Percentiles rank a stretch among this genome's conserved stretches.
Conservation (phyloP, 2,329 filamentous ascomycete genomes). For the Drechmeria coniospora region DNA sequence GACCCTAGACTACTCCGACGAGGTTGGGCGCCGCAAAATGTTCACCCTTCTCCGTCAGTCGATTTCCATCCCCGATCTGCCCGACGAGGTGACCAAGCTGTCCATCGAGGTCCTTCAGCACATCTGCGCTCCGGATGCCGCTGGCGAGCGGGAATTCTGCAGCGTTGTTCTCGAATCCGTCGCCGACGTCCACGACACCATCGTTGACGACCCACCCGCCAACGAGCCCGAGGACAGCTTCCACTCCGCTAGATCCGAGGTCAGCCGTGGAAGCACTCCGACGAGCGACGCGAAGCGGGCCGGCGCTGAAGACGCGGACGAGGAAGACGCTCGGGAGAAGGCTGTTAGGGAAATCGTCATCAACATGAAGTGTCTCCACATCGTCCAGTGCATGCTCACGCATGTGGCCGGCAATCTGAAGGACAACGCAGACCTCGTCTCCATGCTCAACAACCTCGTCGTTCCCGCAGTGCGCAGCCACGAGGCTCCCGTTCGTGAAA, state of each 20-base stretch:
- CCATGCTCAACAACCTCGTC: conserved; percentile 95
- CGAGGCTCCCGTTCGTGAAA: conserved; percentile 81
- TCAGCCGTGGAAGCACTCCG: conserved; percentile 50
- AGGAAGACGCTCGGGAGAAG: conserved; percentile 56
- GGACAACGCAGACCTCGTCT: conserved; percentile 78
- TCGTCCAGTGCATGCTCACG: conserved; percentile 92
- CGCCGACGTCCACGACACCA: conserved; percentile 90
- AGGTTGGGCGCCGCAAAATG: conserved; percentile 91
- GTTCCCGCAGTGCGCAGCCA: conserved; percentile 89
- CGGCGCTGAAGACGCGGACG: conserved; percentile 30
- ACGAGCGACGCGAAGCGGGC: conserved; percentile 28
- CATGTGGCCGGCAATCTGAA: conserved; percentile 82
- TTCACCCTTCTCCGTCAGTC: conserved; percentile 78
- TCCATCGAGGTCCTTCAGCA: conserved; percentile 67
- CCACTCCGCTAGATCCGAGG: conserved; percentile 78
- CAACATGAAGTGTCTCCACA: conserved; percentile 96
- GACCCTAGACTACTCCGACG: conserved; percentile 93
- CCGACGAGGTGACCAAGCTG: conserved; percentile 84
- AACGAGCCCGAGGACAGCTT: conserved; percentile 58
- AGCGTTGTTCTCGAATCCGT: conserved; percentile 82
- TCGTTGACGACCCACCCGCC: conserved; percentile 52
- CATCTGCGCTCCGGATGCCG: conserved; percentile 61
- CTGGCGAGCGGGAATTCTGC: conserved; percentile 70
- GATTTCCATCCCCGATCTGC: conserved; percentile 71
- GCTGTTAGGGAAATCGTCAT: conserved; percentile 84